Evolutionary conservation across 768 basidiomycete genomes (phyloP), one percentile per base, ranked within the genome.

Genomic region (Russula earlei): DNA sequence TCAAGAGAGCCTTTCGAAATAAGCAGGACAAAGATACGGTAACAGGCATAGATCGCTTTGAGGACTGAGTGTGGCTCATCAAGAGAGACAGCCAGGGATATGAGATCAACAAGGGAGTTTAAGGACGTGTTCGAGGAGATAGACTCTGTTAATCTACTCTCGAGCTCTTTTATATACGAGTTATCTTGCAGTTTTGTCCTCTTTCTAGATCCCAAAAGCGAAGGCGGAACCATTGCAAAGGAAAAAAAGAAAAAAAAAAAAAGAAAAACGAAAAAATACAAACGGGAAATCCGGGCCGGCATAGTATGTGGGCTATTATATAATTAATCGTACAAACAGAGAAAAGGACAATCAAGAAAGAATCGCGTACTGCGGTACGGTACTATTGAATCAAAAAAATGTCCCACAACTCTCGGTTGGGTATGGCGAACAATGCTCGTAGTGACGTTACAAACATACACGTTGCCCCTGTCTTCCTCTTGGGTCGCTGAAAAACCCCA

Each of bases 31-130:
- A 91, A 92, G 12, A 85, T 74, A 37, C 93, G 73, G 67, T 95
- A 93, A 5, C 87, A 68, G 0, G 91, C 84, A 69, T 91, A 95
- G 17, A 92, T 77, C 1, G 80, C 83, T 66, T 87, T 91, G 54
- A 78, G 86, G 14, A 82, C 77, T 27, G 79, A 75, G 60, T 76
- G 75, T 0, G 87, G 72, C 38, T 81, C 76, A 40, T 72, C 63
- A 1, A 75, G 67, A 17, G 71, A 67, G 29, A 74, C 67, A 0
- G 83, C 74, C 29, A 90, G 68, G 15, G 79, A 72, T 51, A 91
- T 67, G 8, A 96, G 80, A 67, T 91, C 87, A 12, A 83, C 80
- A 20, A 96, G 69, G 27, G 78, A 72, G 65, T 96, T 97, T 41
- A 96, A 74, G 19, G 91, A 88, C 14, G 72, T 62, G 59, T 82